phyloP scores from a whole-genome alignment of 352 stramenopile species.

The Globisporangium ultimum region DNA sequence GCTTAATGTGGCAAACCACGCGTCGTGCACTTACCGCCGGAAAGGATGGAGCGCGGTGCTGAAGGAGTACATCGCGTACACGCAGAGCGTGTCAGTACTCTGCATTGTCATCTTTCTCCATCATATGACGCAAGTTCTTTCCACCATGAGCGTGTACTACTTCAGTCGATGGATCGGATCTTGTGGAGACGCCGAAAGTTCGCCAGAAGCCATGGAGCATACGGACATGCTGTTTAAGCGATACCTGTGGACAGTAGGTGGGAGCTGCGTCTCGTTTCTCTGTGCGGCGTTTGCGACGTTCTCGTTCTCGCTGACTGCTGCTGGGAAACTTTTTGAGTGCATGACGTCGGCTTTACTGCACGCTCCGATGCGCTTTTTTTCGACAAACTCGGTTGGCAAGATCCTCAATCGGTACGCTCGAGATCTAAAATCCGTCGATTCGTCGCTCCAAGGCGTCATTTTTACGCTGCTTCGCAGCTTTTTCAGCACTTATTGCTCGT shows the following conservation, averaged over 20 bases:
- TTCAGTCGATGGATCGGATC: slow-evolving; percentile 37
- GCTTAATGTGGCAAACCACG: slow-evolving; percentile 6
- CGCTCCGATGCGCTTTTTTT: slow-evolving; percentile 43
- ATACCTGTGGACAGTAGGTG: slow-evolving; percentile 29
- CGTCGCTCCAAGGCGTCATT: slow-evolving; percentile 32
- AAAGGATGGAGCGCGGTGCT: slow-evolving; percentile 18
- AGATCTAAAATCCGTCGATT: slow-evolving; percentile 33
- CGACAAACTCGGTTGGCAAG: slow-evolving; percentile 38
- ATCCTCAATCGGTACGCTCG: slow-evolving; percentile 39
- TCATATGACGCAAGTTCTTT: slow-evolving; percentile 28
- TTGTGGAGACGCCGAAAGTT: slow-evolving; percentile 5
- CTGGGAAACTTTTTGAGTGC: slow-evolving; percentile 31
- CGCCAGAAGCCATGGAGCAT: neutral
- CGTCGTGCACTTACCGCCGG: slow-evolving; percentile 12
- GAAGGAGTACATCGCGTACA: slow-evolving; percentile 34
- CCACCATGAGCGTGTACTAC: slow-evolving; percentile 29
- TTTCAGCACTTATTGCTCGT: slow-evolving; percentile 28
- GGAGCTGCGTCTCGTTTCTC: slow-evolving; percentile 29
- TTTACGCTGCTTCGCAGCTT: slow-evolving; percentile 40
- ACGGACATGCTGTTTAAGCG: slow-evolving; percentile 13
- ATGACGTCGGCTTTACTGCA: slow-evolving; percentile 41
- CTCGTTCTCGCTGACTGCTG: slow-evolving; percentile 27
- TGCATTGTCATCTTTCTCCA: slow-evolving; percentile 27
- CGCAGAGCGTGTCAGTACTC: slow-evolving; percentile 18
- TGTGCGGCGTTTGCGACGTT: slow-evolving; percentile 28